These are phyloP conservation scores for Puccinia triticina DNA, from an alignment of 1,284 basidiomycete genomes.

Conservation along the genomic window DNA sequence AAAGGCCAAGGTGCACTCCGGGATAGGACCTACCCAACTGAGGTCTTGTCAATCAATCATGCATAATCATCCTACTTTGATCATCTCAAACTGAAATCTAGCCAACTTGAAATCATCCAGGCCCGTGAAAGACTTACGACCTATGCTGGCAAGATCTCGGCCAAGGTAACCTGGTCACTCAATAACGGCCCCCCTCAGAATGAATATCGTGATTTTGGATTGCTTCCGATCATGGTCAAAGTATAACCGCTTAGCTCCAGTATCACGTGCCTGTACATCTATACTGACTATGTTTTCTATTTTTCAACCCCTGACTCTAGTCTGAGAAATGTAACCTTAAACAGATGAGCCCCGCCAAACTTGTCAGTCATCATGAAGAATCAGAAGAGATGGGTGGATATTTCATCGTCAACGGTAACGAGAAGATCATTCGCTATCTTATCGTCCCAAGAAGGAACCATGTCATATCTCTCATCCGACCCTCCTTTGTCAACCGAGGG, in stretches of 20 bases:
- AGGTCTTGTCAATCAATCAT: constrained; percentile 65
- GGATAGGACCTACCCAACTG: constrained; percentile 80
- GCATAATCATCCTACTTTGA: constrained; percentile 28
- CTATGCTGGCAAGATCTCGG: constrained; percentile 88
- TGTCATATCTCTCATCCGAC: constrained; percentile 80
- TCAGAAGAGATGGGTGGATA: constrained; percentile 98
- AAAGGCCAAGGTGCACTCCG: constrained; percentile 76
- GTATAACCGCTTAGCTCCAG: constrained; percentile 65
- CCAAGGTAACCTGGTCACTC: constrained; percentile 84
- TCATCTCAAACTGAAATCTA: constrained; percentile 44
- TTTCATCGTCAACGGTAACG: constrained; percentile 98
- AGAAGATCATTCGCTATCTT: constrained; percentile 95
- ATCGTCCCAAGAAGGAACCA: constrained; percentile 88
- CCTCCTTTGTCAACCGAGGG: constrained; percentile 86
- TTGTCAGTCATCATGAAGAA: constrained; percentile 90
- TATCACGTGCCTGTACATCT: constrained; percentile 7
- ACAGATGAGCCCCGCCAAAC: constrained; percentile 78
- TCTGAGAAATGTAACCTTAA: constrained; percentile 92
- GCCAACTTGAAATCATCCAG: constrained; percentile 62
- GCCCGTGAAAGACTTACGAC: constrained; percentile 88
- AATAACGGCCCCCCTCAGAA: constrained; percentile 73
- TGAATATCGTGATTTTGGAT: constrained; percentile 82
- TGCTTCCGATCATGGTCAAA: constrained; percentile 93
- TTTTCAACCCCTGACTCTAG: constrained; percentile 61
- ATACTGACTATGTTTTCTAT: not conserved